Percentiles rank a stretch among this genome's conserved stretches.
Conservation (phyloP, 805 yeast species). For the Saccharomycopsis javanensis region DNA sequence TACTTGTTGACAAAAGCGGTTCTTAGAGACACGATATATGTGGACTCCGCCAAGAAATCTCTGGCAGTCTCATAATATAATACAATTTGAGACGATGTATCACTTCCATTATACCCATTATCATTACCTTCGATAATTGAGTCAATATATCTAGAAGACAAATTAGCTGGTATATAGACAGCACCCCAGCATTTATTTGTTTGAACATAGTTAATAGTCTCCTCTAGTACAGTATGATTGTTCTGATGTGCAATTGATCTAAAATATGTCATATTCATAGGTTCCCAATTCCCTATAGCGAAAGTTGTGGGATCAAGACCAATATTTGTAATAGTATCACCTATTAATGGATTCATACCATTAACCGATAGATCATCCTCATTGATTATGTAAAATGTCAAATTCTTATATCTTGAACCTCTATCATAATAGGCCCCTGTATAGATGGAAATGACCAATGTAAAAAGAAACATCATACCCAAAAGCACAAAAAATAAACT, state of each 20-base stretch:
- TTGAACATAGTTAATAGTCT: slow-evolving; percentile 37
- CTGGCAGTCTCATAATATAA: slow-evolving; percentile 53
- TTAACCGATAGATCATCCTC: slow-evolving; percentile 25
- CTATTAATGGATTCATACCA: slow-evolving; percentile 19
- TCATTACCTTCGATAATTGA: slow-evolving; percentile 23
- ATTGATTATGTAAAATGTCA: slow-evolving; percentile 27
- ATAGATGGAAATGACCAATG: slow-evolving; percentile 25
- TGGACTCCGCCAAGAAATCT: slow-evolving; percentile 41
- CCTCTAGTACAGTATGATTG: slow-evolving; percentile 25
- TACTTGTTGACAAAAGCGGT: slow-evolving; percentile 29
- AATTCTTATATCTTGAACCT: slow-evolving; percentile 20
- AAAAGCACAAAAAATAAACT: not conserved
- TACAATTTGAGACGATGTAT: slow-evolving; percentile 25
- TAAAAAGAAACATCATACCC: slow-evolving; percentile 21
- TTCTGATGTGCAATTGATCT: slow-evolving; percentile 19
- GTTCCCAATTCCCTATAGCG: slow-evolving; percentile 25
- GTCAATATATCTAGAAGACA: slow-evolving; percentile 28
- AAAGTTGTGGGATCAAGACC: slow-evolving; percentile 11
- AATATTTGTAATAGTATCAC: slow-evolving; percentile 13
- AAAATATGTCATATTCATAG: slow-evolving; percentile 24
- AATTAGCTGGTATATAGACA: slow-evolving; percentile 41
- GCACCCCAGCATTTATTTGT: slow-evolving; percentile 57
- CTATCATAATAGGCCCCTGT: slow-evolving; percentile 32
- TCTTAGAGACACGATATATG: slow-evolving; percentile 38
- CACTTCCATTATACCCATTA: slow-evolving; percentile 2